phyloP scores from a whole-genome alignment of 2,329 filamentous ascomycete genomes.

The Pseudonectria foliicola region DNA sequence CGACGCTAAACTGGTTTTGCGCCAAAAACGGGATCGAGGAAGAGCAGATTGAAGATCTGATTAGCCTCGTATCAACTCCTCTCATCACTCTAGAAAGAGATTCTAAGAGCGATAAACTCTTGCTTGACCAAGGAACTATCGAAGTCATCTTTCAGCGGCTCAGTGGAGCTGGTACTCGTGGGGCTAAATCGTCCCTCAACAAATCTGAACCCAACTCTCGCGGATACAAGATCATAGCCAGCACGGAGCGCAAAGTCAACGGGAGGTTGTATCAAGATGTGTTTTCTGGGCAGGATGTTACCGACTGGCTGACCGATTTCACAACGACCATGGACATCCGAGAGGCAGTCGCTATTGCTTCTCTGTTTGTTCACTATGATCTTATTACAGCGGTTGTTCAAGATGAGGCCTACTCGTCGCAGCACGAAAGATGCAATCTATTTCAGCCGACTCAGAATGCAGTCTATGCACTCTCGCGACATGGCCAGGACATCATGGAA shows the following conservation, averaged over 20 bases:
- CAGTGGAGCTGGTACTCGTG: slow-evolving; percentile 72
- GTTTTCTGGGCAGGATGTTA: slow-evolving; percentile 80
- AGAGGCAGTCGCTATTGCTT: slow-evolving; percentile 76
- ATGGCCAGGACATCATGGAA: slow-evolving; percentile 63
- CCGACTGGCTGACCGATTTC: slow-evolving; percentile 96
- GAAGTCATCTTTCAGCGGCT: slow-evolving; percentile 93
- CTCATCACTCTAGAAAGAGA: slow-evolving; percentile 87
- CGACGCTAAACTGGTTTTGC: slow-evolving; percentile 86
- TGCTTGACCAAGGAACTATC: slow-evolving; percentile 77
- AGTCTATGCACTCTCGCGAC: slow-evolving; percentile 76
- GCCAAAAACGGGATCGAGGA: slow-evolving; percentile 91
- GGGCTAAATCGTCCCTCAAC: slow-evolving; percentile 67
- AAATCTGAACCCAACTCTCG: slow-evolving; percentile 84
- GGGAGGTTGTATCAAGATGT: slow-evolving; percentile 73
- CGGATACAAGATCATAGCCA: slow-evolving; percentile 89
- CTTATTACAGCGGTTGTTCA: slow-evolving; percentile 68
- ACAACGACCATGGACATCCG: slow-evolving; percentile 86
- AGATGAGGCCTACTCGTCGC: slow-evolving; percentile 59
- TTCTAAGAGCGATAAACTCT: slow-evolving; percentile 73
- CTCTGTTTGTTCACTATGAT: slow-evolving; percentile 76
- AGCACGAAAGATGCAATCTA: slow-evolving; percentile 50
- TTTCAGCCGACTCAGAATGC: slow-evolving; percentile 85
- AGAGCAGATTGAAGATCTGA: slow-evolving; percentile 76
- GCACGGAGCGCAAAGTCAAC: slow-evolving; percentile 71
- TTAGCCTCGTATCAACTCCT: slow-evolving; percentile 73